A percentile compares a stretch with the other conserved stretches of the same genome.
These are phyloP conservation scores for Acidiella bohemica DNA, from an alignment of 495 filamentous ascomycete species.

Conservation along the genomic window DNA sequence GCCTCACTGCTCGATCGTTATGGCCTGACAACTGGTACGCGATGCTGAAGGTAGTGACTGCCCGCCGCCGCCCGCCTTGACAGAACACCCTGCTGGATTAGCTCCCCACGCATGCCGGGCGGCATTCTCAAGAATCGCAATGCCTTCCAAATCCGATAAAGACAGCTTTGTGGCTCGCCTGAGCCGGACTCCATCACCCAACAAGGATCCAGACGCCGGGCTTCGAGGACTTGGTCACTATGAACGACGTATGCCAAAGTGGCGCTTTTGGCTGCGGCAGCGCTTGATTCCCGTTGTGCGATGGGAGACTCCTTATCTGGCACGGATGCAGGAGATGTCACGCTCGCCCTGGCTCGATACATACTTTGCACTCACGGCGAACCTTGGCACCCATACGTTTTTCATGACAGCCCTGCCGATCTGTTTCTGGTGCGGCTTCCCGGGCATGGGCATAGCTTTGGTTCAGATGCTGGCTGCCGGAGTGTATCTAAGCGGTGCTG, in stretches of 20 bases:
- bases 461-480: constrained; percentile 53
- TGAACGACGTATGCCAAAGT: constrained; percentile 66
- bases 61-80: no score
- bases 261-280: constrained; percentile 78
- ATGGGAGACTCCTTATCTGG: constrained; percentile 91
- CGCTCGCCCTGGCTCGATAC: constrained; percentile 65
- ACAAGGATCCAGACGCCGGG: constrained; percentile 26
- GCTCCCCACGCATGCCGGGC: no score
- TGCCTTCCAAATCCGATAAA: no score
- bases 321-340: constrained; percentile 55
- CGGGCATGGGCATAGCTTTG: constrained; percentile 68
- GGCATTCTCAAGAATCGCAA: no score
- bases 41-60: no score
- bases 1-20: no score
- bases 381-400: constrained; percentile 95
- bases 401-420: constrained; percentile 92
- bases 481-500: constrained; percentile 83
- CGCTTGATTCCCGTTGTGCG: constrained; percentile 71
- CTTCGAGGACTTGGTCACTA: constrained; percentile 35
- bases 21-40: no score
- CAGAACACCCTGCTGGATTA: no score
- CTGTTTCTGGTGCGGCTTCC: constrained; percentile 88
- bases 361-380: constrained; percentile 93
- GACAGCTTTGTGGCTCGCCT: constrained; percentile 5
- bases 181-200: constrained; percentile 15